A percentile compares a stretch with the other conserved stretches of the same genome.
Evolutionary conservation across 768 basidiomycete genomes (phyloP).

Genomic region (Neoboletus magnificus): DNA sequence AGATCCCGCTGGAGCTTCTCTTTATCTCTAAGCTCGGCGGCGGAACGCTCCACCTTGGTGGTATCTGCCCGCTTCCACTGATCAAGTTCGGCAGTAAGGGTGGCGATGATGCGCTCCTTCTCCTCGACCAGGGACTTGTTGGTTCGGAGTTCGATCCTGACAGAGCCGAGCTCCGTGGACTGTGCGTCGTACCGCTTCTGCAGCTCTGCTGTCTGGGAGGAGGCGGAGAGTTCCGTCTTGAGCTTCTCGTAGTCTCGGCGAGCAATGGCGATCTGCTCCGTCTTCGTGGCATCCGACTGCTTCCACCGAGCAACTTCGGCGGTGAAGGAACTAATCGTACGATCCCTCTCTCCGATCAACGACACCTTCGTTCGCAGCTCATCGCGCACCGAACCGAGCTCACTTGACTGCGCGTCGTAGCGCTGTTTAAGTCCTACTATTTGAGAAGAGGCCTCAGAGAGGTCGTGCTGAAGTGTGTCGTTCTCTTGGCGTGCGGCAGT

Average conservation of each 20-base stretch:
- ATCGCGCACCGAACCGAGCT: background rate
- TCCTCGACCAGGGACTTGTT: background rate
- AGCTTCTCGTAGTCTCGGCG: slow-evolving; percentile 1
- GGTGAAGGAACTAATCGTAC: background rate
- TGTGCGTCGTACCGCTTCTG: background rate
- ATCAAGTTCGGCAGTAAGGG: background rate
- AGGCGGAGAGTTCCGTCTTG: background rate
- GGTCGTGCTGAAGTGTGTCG: background rate
- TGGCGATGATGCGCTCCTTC: background rate
- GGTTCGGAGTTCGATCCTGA: background rate
- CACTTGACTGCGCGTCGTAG: background rate
- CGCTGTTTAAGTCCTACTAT: background rate
- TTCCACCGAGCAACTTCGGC: background rate
- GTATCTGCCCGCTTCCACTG: background rate
- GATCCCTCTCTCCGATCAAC: background rate
- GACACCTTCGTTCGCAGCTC: background rate
- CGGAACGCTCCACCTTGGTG: background rate
- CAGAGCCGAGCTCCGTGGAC: background rate
- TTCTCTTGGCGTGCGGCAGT: background rate
- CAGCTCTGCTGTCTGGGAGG: background rate
- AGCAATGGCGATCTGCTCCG: background rate
- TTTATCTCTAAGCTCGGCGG: background rate
- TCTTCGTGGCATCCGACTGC: background rate
- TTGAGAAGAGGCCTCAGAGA: background rate
- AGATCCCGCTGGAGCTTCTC: background rate